Evolutionary conservation across 2,329 filamentous ascomycete species (phyloP), one percentile per base, ranked within the genome.

Genomic region (Cladosporium colombiae): DNA sequence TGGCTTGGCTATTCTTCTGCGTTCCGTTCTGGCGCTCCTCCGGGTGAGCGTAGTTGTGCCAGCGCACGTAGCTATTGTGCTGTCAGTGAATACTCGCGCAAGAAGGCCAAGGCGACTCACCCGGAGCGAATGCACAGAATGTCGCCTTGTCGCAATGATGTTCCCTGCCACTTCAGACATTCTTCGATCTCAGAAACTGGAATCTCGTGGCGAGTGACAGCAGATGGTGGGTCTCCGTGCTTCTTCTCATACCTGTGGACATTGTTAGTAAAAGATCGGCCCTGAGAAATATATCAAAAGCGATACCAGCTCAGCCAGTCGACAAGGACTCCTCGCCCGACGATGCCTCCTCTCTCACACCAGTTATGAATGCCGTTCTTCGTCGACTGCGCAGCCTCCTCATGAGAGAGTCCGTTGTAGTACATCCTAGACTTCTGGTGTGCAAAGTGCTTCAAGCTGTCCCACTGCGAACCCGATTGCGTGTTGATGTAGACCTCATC

Each of bases 401-500:
- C 69, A 33, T 71, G 70, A 2, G 67, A 68, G 14, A 72, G 66
- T 13, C 71, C 70, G n/a, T 74, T 74, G 61, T 74, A 72, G 52
- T 70, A 70, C 65, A 68, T 68, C 33, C 53, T 65, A 37, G 55
- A 67, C 64, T 62, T 64, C 64, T 62, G 67, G 71, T 85, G 85
- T 16, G 80, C 79, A 2, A 79, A 73, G 3, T 80, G 80, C 1
- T 80, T 78, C 0, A 77, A 70, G 58, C 82, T 82, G 69, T 88
- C 85, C 85, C 84, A 88, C 73, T 88, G 85, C 27, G 80, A 83
- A 63, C 81, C 82, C 37, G 76, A 75, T 69, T 88, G 85, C 0
- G 85, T 87, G 72, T 87, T 87, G 76, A 88, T 81, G 3, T 78
- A 75, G 7, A 86, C 70, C 68, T 85, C 80, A 62, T 86, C 83